Evolutionary conservation across 257 asterid genomes (phyloP).

Genomic region (Cruciata laevipes): DNA sequence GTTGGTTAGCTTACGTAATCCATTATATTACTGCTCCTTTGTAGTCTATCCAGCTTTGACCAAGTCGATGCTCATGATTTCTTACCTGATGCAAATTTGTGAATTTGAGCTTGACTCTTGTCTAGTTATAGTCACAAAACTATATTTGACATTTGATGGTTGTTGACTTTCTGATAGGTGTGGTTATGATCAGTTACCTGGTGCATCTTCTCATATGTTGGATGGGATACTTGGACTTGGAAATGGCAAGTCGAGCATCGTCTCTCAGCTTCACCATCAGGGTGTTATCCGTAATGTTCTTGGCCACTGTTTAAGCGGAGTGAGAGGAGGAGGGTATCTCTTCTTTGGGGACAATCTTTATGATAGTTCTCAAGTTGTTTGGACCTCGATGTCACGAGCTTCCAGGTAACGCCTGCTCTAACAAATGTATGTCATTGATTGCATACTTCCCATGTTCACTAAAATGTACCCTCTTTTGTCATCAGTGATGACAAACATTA

Average conservation of each 20-base stretch:
- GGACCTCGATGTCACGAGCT: conserved; percentile 86
- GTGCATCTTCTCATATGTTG: conserved; percentile 60
- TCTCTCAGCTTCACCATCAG: conserved; percentile 70
- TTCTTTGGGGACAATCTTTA: conserved; percentile 86
- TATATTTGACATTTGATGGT: neutral
- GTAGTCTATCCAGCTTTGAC: neutral
- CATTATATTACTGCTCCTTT: neutral
- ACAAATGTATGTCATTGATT: neutral
- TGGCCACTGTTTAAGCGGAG: conserved; percentile 76
- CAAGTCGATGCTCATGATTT: neutral
- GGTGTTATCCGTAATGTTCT: conserved; percentile 59
- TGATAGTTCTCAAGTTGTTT: conserved; percentile 56
- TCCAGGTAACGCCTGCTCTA: conserved; percentile 36
- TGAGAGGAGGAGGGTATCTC: conserved; percentile 69
- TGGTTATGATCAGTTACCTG: conserved; percentile 91
- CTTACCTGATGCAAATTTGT: neutral
- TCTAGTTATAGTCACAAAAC: neutral
- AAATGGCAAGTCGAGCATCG: conserved; percentile 72
- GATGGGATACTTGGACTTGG: conserved; percentile 99
- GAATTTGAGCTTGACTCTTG: neutral
- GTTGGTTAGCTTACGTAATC: conserved; percentile 35
- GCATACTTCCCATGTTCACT: neutral
- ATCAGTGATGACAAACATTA: conserved; percentile 62
- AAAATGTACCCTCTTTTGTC: conserved; percentile 10
- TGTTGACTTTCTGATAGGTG: conserved; percentile 37